These are phyloP conservation scores for Primulina tabacum DNA, from an alignment of 257 asterid species.

Conservation along the genomic window DNA sequence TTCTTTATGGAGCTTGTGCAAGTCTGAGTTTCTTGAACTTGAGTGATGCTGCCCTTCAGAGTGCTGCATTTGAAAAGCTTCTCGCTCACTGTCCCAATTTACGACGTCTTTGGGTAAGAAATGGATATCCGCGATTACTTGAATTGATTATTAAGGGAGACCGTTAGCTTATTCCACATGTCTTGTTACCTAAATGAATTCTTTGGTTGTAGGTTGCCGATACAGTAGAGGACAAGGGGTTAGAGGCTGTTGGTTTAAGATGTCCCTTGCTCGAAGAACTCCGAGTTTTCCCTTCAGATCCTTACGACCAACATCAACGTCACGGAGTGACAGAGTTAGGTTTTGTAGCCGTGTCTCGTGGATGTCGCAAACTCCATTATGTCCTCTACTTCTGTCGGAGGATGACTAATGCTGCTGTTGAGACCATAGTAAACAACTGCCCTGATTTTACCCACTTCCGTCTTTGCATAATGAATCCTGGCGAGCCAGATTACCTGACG, in stretches of 20 bases:
- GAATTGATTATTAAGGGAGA: background rate
- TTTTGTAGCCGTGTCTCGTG: conserved; percentile 72
- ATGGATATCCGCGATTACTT: conserved; percentile 10
- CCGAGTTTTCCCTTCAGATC: conserved; percentile 77
- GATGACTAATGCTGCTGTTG: conserved; percentile 92
- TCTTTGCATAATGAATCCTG: conserved; percentile 81
- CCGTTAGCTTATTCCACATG: background rate
- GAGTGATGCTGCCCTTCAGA: conserved; percentile 51
- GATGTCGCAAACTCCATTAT: conserved; percentile 74
- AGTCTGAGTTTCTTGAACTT: conserved; percentile 68
- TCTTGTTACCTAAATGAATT: conserved; percentile 13
- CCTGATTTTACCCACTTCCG: conserved; percentile 90
- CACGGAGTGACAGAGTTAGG: conserved; percentile 77
- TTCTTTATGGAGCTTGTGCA: conserved; percentile 68
- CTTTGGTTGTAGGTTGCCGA: conserved; percentile 54
- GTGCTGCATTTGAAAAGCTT: conserved; percentile 59
- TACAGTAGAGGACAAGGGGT: conserved; percentile 79
- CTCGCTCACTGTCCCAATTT: conserved; percentile 66
- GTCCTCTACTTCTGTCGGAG: conserved; percentile 81
- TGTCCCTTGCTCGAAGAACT: conserved; percentile 82
- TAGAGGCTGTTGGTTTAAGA: conserved; percentile 66
- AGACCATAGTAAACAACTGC: conserved; percentile 62
- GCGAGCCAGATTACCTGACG: conserved; percentile 68
- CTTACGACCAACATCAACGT: conserved; percentile 46
- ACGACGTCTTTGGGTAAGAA: conserved; percentile 83